These are phyloP conservation scores for Ganoderma multipileum DNA, from an alignment of 1,284 basidiomycete genomes.

Conservation along the genomic window DNA sequence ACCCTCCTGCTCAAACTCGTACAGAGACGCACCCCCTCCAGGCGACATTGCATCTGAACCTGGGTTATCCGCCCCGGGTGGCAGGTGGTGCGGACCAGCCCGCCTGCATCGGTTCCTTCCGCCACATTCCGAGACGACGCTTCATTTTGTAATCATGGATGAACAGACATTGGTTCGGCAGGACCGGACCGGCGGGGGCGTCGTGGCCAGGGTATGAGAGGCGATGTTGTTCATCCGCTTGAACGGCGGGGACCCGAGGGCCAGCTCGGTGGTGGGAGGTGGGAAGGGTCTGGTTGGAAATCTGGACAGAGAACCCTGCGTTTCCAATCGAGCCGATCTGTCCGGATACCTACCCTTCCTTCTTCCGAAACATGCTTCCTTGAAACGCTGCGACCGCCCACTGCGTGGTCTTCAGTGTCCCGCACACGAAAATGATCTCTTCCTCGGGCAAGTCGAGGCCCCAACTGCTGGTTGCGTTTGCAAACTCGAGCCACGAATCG, in stretches of 20 bases:
- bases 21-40: too few relatives aligned
- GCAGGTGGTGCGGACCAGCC: conserved; percentile 28
- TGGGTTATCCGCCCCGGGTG: not conserved
- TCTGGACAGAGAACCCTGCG: conserved; percentile 6
- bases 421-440: conserved; percentile 28
- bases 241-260: not conserved
- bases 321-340: not conserved
- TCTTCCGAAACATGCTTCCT: not conserved
- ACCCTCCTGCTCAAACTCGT: conserved; percentile 1
- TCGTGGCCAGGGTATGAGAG: not conserved
- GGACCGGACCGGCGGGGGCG: not conserved
- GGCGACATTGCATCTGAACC: not conserved
- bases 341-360: not conserved
- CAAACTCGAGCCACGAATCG: conserved; percentile 32
- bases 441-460: conserved; percentile 9
- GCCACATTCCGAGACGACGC: conserved; percentile 17
- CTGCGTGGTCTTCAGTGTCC: conserved; percentile 23
- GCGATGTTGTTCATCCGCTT: not conserved
- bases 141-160: conserved; percentile 36
- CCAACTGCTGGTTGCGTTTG: conserved; percentile 6
- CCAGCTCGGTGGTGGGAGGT: not conserved
- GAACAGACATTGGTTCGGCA: conserved; percentile 31
- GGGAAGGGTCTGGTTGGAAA: conserved; percentile 6
- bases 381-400: conserved; percentile 29
- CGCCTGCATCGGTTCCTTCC: conserved; percentile 22